Percentiles rank a stretch among this genome's conserved stretches.
Conservation (phyloP, 306 rosid genomes). For the Casuarina glauca region DNA sequence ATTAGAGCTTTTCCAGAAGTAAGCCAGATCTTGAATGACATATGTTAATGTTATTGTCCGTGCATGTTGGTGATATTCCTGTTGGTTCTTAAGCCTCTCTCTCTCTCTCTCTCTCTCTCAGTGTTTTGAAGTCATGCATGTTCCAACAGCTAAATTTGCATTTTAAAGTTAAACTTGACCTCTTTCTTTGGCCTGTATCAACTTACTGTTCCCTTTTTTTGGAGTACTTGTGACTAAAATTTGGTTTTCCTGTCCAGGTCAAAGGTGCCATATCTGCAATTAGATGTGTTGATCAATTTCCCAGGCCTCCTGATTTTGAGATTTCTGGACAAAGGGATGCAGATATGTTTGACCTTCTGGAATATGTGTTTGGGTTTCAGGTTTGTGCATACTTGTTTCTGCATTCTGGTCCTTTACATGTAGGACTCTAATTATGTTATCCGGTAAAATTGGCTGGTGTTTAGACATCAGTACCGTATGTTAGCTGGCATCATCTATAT, state of each 20-base stretch:
- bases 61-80: background rate
- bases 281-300: constrained; percentile 73
- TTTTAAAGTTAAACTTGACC: constrained; percentile 11
- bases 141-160: background rate
- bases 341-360: constrained; percentile 93
- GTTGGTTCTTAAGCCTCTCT: background rate
- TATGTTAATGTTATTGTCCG: background rate
- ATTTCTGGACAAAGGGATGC: constrained; percentile 72
- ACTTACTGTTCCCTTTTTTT: background rate
- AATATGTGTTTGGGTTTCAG: constrained; percentile 92
- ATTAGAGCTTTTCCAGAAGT: constrained; percentile 94
- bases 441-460: background rate
- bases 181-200: constrained; percentile 14
- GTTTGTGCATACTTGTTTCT: constrained; percentile 42
- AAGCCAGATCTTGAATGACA: constrained; percentile 40
- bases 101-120: background rate
- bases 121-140: too few species aligned
- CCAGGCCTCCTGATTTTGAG: constrained; percentile 64
- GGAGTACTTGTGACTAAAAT: constrained; percentile 28
- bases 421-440: constrained; percentile 21
- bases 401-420: constrained; percentile 20
- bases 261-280: constrained; percentile 82
- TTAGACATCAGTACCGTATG: constrained; percentile 3
- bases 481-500: background rate
- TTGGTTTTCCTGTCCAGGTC: constrained; percentile 57